Percentiles rank a stretch among this genome's conserved stretches.
Conservation (phyloP, 345 rosid species). For the Isatis tinctoria region DNA sequence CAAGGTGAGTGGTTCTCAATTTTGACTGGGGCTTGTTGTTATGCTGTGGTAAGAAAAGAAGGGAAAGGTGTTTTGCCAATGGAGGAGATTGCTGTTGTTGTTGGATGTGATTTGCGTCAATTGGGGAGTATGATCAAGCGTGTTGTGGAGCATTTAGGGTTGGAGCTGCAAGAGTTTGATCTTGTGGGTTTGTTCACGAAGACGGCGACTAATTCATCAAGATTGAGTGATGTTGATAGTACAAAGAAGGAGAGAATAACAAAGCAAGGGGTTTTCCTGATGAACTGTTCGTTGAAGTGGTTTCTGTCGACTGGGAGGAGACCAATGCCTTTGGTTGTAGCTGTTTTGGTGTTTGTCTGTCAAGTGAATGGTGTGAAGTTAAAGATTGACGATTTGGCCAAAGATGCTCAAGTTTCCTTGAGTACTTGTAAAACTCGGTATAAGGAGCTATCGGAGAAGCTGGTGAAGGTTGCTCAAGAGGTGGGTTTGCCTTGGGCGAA, state of each 20-base stretch:
- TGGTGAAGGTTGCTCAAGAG: conserved; percentile 61
- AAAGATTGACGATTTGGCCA: conserved; percentile 50
- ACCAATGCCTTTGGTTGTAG: conserved; percentile 68
- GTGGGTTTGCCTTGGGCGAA: conserved; percentile 72
- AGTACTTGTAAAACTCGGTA: conserved; percentile 48
- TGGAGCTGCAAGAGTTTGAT: conserved; percentile 52
- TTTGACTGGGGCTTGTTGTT: conserved; percentile 69
- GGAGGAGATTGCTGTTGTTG: conserved; percentile 39
- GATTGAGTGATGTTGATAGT: conserved; percentile 33
- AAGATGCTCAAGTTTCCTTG: conserved; percentile 37
- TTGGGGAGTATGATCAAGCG: conserved; percentile 67
- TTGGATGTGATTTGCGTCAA: conserved; percentile 57
- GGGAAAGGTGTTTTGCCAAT: conserved; percentile 42
- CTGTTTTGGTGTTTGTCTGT: conserved; percentile 61
- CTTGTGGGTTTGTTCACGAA: conserved; percentile 47
- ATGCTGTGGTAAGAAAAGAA: conserved; percentile 47
- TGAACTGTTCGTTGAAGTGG: conserved; percentile 78
- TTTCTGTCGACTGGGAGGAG: conserved; percentile 68
- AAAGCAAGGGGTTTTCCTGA: conserved; percentile 67
- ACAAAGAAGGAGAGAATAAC: conserved; percentile 42
- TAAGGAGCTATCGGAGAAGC: conserved; percentile 56
- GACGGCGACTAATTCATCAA: conserved; percentile 29
- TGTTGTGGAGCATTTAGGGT: conserved; percentile 50
- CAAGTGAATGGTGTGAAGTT: conserved; percentile 53
- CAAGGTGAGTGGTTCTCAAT: conserved; percentile 62